Base-by-base conservation (phyloP, 108 stramenopile species). In the Nitzschia sp. region DNA sequence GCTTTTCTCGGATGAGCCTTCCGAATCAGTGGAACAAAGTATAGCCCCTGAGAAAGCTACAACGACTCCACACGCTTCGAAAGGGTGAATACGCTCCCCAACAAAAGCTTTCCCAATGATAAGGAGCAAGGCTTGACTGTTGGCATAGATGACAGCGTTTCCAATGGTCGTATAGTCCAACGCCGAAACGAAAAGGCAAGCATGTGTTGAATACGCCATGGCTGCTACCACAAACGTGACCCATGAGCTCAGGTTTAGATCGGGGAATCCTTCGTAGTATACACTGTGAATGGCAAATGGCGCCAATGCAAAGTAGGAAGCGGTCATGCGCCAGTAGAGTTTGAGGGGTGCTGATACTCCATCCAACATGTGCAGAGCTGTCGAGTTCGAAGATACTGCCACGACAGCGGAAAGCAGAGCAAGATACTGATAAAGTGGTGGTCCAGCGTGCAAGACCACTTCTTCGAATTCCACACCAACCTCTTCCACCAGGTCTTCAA, bases 21-120 rank as follows among this genome's bases (percentile, higher is more conserved):
- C 66, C 19, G 65, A 35, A 48, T 83, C 84, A 19, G 19, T 56
- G 46, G 85, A 81, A 66, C 85, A 87, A 5, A 90, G 53, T 11
- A 84, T 46, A 6, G 84, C 89, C 23, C 89, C 86, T 6, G 53
- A 23, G 59, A 89, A 82, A 13, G 84, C 89, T 6, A 90, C 72
- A 23, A 76, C 0, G 13, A 77, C 84, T 21, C 89, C 89, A 19
- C 60, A 18, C 11, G 55, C 74, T 76, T 90, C 89, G n/a, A 79
- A 53, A 35, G 56, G 46, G 23, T 75, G 35, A 31, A 87, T 68
- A 21, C 59, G 64, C 8, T 46, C 54, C 2, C 89, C 86, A 11
- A 80, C 54, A 46, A 59, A 80, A 6, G 70, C 27, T 49, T 84
- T 85, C 2, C 84, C 80, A 27, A 78, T 48, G 34, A 90, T 63